Percentiles rank a stretch among this genome's conserved stretches.
These are phyloP conservation scores for Saprolegnia diclina DNA, from an alignment of 352 stramenopile genomes.

Conservation along the genomic window DNA sequence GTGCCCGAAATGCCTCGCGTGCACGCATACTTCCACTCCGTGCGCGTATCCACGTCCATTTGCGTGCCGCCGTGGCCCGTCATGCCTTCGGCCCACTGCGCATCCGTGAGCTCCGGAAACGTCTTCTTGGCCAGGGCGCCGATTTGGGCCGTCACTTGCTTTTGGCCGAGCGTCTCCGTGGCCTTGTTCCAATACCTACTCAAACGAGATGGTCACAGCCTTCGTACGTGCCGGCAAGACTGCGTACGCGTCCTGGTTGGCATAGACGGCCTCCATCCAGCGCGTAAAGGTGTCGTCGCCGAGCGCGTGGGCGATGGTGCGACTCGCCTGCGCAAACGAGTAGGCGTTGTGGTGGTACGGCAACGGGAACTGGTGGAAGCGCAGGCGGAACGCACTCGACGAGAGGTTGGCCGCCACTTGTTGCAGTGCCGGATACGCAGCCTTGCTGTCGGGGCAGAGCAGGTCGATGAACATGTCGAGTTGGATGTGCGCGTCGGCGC, in stretches of 20 bases:
- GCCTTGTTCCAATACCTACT: slow-evolving; percentile 69
- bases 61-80: slow-evolving; percentile 67
- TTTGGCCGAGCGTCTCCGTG: slow-evolving; percentile 66
- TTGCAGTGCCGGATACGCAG: slow-evolving; percentile 35
- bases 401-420: slow-evolving; percentile 33
- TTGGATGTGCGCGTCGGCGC: slow-evolving; percentile 54
- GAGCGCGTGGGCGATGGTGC: slow-evolving; percentile 36
- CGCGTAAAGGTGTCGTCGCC: slow-evolving; percentile 33
- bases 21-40: slow-evolving; percentile 80
- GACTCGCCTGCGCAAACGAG: slow-evolving; percentile 33
- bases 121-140: slow-evolving; percentile 54
- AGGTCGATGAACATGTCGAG: slow-evolving; percentile 81
- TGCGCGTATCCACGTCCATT: slow-evolving; percentile 48
- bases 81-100: slow-evolving; percentile 66
- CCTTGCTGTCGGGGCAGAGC: slow-evolving; percentile 38
- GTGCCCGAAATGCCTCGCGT: slow-evolving; percentile 65
- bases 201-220: neutral
- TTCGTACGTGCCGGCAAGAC: neutral
- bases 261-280: slow-evolving; percentile 41
- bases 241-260: slow-evolving; percentile 36
- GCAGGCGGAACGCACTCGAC: slow-evolving; percentile 34
- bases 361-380: slow-evolving; percentile 38
- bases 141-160: slow-evolving; percentile 62
- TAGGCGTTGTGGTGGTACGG: slow-evolving; percentile 44
- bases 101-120: slow-evolving; percentile 52